Evolutionary conservation across 139 green algal genomes (phyloP).

Genomic region (Tetradesmus lagerheimii): DNA sequence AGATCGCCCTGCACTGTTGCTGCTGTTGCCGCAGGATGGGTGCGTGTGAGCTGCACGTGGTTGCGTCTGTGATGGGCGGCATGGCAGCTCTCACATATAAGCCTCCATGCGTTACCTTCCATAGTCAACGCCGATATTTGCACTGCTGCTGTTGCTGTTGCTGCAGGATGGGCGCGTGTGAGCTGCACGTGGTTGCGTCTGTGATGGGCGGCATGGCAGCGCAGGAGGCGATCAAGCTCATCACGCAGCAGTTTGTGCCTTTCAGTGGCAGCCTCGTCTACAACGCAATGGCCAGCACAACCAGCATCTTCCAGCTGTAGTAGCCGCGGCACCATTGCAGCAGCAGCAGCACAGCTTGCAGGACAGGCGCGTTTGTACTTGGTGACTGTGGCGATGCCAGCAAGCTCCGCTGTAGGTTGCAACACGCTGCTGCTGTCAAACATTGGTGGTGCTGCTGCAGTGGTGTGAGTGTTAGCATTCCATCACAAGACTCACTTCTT

Average conservation of each 20-base stretch:
- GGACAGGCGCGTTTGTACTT: background rate
- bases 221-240: conserved; percentile 97
- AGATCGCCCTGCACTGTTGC: background rate
- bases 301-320: conserved; percentile 58
- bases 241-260: conserved; percentile 95
- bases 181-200: conserved; percentile 91
- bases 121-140: background rate
- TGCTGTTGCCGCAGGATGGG: conserved; percentile 59
- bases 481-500: no score
- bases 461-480: no score
- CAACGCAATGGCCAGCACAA: conserved; percentile 85
- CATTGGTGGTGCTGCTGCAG: no score
- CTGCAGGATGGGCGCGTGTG: conserved; percentile 71
- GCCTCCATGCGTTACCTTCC: background rate
- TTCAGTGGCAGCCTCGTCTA: conserved; percentile 87
- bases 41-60: conserved; percentile 86
- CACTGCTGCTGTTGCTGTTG: conserved; percentile 22
- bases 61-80: conserved; percentile 90
- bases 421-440: no score
- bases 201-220: conserved; percentile 94
- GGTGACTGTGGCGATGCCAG: background rate
- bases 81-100: conserved; percentile 77
- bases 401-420: no score
- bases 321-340: background rate
- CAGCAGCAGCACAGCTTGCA: background rate